phyloP scores from a whole-genome alignment of 805 yeast species.

The Blastobotrys robertii region DNA sequence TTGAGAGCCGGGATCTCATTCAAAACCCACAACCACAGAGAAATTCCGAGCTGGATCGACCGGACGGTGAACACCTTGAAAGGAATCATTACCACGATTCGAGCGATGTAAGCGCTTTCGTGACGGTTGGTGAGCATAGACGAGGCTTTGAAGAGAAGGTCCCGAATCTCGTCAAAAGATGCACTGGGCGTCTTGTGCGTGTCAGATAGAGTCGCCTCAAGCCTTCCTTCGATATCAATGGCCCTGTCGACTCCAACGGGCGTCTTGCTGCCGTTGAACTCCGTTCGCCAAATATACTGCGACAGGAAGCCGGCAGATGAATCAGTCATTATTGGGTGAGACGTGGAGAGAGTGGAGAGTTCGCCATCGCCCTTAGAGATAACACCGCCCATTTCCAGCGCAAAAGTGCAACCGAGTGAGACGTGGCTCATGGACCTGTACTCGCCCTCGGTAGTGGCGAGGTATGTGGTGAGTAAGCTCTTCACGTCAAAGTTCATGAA shows the following conservation, averaged over 20 bases:
- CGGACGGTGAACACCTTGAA: conserved; percentile 53
- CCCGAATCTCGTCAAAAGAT: conserved; percentile 20
- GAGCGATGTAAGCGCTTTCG: conserved; percentile 14
- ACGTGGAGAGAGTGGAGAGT: conserved; percentile 35
- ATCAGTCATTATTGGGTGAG: conserved; percentile 31
- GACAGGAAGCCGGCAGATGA: conserved; percentile 66
- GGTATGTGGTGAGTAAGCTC: conserved; percentile 67
- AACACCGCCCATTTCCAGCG: conserved; percentile 76
- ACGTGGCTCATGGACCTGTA: conserved; percentile 34
- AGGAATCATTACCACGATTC: conserved; percentile 41
- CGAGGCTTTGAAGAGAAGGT: conserved; percentile 29
- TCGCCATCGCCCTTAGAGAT: conserved; percentile 62
- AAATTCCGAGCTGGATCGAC: conserved; percentile 53
- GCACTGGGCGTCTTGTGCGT: conserved; percentile 10
- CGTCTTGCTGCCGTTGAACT: conserved; percentile 15
- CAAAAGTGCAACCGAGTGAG: conserved; percentile 81
- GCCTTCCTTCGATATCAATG: conserved; percentile 1
- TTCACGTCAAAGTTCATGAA: conserved; percentile 66
- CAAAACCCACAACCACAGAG: conserved; percentile 74
- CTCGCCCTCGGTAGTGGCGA: conserved; percentile 37
- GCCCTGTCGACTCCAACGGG: neutral
- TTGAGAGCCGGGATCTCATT: conserved; percentile 54
- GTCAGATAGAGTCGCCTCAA: conserved; percentile 14
- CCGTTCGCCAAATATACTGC: conserved; percentile 64
- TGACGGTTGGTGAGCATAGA: conserved; percentile 21